Conservation (phyloP, 2,329 filamentous ascomycete species). For the Botryotinia narcissicola region DNA sequence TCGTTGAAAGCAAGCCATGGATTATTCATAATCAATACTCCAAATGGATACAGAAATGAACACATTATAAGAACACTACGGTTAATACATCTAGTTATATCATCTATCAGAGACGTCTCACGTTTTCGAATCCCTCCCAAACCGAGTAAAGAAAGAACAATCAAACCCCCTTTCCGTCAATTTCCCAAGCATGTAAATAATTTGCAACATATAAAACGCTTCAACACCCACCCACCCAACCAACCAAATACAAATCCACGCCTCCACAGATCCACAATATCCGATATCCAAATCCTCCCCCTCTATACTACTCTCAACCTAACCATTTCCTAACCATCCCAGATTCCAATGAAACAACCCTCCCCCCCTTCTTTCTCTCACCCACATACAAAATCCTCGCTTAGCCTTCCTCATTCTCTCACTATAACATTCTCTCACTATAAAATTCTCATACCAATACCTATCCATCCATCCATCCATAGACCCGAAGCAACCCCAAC, state of each 20-base stretch:
- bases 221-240: neutral
- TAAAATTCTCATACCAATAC: too few species aligned
- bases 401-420: too few species aligned
- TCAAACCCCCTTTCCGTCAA: rapidly evolving
- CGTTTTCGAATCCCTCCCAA: neutral
- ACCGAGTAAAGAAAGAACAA: neutral
- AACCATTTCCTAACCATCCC: too few species aligned
- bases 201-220: neutral
- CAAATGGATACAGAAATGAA: too few species aligned
- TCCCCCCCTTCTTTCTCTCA: too few species aligned
- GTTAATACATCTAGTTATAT: neutral
- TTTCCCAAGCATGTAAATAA: neutral
- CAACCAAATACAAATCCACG: neutral
- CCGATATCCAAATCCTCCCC: neutral
- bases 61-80: too few species aligned
- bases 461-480: too few species aligned
- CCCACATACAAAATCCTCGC: too few species aligned
- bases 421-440: too few species aligned
- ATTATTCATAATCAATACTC: neutral
- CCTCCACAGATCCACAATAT: rapidly evolving
- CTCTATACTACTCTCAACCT: too few species aligned
- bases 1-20: neutral
- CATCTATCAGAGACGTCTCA: neutral
- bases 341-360: too few species aligned
- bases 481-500: too few species aligned